phyloP scores from a whole-genome alignment of 1,284 basidiomycete genomes.

The Cystobasidium sp. region DNA sequence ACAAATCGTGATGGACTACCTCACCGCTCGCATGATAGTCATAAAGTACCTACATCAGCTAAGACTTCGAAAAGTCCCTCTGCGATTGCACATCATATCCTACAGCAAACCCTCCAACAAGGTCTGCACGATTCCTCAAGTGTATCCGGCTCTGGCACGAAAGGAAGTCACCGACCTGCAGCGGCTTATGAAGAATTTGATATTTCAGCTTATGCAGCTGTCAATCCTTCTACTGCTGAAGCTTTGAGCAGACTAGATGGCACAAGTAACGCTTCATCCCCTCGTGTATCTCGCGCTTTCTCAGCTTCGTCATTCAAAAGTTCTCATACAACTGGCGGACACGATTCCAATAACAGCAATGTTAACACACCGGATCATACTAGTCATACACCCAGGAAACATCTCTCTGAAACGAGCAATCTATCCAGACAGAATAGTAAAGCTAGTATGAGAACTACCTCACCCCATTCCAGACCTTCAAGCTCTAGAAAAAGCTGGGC shows the following conservation, averaged over 20 bases:
- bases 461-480: slow-evolving; percentile 24
- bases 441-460: slow-evolving; percentile 48
- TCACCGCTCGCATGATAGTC: background rate
- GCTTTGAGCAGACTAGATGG: slow-evolving; percentile 93
- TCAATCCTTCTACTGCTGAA: slow-evolving; percentile 84
- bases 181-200: slow-evolving; percentile 59
- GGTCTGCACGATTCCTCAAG: background rate
- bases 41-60: background rate
- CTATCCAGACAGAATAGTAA: slow-evolving; percentile 71
- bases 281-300: slow-evolving; percentile 45
- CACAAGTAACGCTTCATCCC: slow-evolving; percentile 63
- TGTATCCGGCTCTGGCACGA: background rate
- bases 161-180: too few species aligned
- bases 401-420: slow-evolving; percentile 64
- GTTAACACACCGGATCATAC: slow-evolving; percentile 60
- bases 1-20: slow-evolving; percentile 22
- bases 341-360: slow-evolving; percentile 56
- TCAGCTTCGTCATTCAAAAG: slow-evolving; percentile 57
- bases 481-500: slow-evolving; percentile 37
- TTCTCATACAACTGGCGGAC: slow-evolving; percentile 12
- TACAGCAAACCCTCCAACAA: slow-evolving; percentile 51
- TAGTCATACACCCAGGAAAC: slow-evolving; percentile 71
- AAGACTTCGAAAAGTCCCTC: slow-evolving; percentile 48
- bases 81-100: slow-evolving; percentile 52
- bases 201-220: slow-evolving; percentile 77